Evolutionary conservation across 768 basidiomycete species (phyloP).

Genomic region (Rubroboletus satanas): DNA sequence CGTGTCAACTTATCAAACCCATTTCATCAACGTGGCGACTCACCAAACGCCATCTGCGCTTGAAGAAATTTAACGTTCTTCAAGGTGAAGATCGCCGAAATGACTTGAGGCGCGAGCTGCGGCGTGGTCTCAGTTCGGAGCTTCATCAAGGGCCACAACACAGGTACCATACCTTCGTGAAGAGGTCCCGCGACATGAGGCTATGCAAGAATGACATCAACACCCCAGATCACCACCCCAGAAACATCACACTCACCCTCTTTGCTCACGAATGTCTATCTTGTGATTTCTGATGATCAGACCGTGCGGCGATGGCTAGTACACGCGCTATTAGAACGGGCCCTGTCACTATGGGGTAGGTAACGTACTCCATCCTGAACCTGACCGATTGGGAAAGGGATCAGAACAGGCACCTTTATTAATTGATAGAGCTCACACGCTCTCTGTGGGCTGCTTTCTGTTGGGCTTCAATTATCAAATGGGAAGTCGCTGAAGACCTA

Average conservation of each 20-base stretch:
- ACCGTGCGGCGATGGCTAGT: slow-evolving; percentile 5
- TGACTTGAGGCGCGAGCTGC: slow-evolving; percentile 42
- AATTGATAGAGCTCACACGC: slow-evolving; percentile 26
- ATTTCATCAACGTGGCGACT: neutral
- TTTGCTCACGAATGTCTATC: slow-evolving; percentile 10
- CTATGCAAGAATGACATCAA: slow-evolving; percentile 14
- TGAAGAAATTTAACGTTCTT: slow-evolving; percentile 30
- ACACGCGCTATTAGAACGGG: neutral
- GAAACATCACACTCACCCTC: slow-evolving; percentile 16
- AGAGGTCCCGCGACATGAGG: slow-evolving; percentile 31
- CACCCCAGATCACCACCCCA: neutral
- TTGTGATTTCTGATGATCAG: slow-evolving; percentile 7
- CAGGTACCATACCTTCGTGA: slow-evolving; percentile 14
- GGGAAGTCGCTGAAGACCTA: slow-evolving; percentile 22
- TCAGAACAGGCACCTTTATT: slow-evolving; percentile 19
- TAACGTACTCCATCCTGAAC: slow-evolving; percentile 39
- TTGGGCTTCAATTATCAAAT: slow-evolving; percentile 21
- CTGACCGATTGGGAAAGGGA: slow-evolving; percentile 36
- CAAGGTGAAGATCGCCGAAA: slow-evolving; percentile 44
- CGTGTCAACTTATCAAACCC: neutral
- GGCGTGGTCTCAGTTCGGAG: slow-evolving; percentile 7
- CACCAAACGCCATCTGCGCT: slow-evolving; percentile 9
- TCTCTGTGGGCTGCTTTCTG: slow-evolving; percentile 32
- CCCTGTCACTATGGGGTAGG: neutral
- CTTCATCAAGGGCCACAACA: neutral